Evolutionary conservation across 2,329 filamentous ascomycete genomes (phyloP).

Genomic region (Fusarium udum): DNA sequence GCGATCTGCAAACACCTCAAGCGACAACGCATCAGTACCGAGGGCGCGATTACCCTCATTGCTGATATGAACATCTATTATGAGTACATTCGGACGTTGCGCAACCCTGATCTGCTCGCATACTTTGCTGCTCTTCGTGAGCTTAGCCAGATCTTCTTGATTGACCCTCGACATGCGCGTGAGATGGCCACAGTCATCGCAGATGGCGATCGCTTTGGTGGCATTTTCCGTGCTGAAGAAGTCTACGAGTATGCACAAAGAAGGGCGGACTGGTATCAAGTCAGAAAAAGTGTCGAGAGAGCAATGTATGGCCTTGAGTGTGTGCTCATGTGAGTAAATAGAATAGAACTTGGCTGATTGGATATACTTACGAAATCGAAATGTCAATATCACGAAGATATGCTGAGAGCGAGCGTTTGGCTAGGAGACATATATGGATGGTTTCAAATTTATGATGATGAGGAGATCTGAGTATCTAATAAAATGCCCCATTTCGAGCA

Average conservation of each 20-base stretch:
- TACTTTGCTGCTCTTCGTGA: conserved; percentile 95
- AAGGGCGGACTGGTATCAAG: conserved; percentile 92
- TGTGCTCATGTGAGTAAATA: conserved; percentile 72
- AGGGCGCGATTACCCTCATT: conserved; percentile 91
- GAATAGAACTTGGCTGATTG: neutral
- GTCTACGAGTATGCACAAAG: conserved; percentile 97
- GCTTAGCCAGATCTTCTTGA: conserved; percentile 93
- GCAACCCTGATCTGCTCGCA: conserved; percentile 82
- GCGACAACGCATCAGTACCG: conserved; percentile 88
- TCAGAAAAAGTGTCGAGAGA: conserved; percentile 88
- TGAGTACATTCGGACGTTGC: conserved; percentile 81
- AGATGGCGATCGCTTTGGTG: conserved; percentile 87
- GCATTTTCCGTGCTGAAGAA: conserved; percentile 94
- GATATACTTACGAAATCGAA: conserved; percentile 16
- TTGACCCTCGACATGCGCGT: conserved; percentile 84
- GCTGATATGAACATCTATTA: conserved; percentile 97
- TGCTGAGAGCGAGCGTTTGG: conserved; percentile 20
- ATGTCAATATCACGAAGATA: conserved; percentile 25
- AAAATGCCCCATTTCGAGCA: neutral
- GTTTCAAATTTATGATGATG: conserved; percentile 24
- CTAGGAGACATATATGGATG: conserved; percentile 7
- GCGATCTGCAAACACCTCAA: conserved; percentile 97
- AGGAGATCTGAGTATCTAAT: conserved; percentile 15
- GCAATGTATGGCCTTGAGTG: conserved; percentile 98
- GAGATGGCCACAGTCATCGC: conserved; percentile 96